A percentile compares a stretch with the other conserved stretches of the same genome.
Evolutionary conservation across 169 alveolate genomes (phyloP).

Genomic region (Plasmodium vivax): DNA sequence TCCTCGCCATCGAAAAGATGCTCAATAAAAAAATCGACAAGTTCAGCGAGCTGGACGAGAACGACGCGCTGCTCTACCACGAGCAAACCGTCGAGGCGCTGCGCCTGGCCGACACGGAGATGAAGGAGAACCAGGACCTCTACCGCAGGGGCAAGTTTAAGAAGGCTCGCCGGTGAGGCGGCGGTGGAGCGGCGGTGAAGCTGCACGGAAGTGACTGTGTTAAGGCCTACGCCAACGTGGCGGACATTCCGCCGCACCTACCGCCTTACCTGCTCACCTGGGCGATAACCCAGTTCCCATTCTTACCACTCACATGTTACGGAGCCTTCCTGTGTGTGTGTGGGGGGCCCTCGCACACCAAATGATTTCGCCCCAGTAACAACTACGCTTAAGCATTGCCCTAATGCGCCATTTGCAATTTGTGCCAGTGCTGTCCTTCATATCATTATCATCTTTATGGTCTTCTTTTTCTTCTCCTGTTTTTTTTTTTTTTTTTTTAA

Average conservation of each 20-base stretch:
- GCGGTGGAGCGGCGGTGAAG: background rate
- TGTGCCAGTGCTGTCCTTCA: background rate
- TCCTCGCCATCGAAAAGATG: constrained; percentile 65
- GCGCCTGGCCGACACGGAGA: constrained; percentile 75
- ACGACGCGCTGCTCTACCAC: constrained; percentile 84
- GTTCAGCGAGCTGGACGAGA: constrained; percentile 82
- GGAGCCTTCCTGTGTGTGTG: background rate
- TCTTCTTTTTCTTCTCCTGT: background rate
- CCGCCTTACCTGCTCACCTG: background rate
- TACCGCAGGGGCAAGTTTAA: constrained; percentile 23
- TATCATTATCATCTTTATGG: background rate
- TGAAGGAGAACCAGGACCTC: constrained; percentile 70
- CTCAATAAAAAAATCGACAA: constrained; percentile 77
- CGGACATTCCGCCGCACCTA: too few species aligned
- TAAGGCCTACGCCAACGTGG: background rate
- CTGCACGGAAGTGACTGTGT: background rate
- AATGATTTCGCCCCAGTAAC: background rate
- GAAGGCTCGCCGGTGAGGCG: background rate
- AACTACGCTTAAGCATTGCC: background rate
- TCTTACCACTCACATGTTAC: background rate
- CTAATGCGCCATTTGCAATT: background rate
- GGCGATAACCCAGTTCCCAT: background rate
- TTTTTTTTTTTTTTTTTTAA: too few species aligned
- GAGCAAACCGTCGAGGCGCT: constrained; percentile 90
- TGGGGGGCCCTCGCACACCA: background rate